Percentiles rank a stretch among this genome's conserved stretches.
These are phyloP conservation scores for Apiospora koreana DNA, from an alignment of 2,329 filamentous ascomycete species.

Conservation along the genomic window DNA sequence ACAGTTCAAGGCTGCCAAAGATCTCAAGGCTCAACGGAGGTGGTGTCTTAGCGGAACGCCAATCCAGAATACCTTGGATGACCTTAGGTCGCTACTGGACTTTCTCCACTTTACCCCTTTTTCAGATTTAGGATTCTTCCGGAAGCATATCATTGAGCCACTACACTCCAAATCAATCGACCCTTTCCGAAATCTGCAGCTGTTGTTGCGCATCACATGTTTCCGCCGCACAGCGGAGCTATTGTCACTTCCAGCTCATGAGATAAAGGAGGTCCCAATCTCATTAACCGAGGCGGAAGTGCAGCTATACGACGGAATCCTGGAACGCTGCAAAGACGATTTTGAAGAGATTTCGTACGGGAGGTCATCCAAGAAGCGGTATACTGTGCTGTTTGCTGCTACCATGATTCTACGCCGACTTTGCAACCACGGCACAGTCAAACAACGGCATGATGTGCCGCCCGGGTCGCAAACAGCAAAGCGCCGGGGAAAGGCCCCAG, in stretches of 20 bases:
- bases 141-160: slow-evolving; percentile 18
- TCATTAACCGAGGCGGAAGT: neutral
- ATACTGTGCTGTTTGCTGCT: neutral
- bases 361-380: neutral
- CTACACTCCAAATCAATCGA: slow-evolving; percentile 10
- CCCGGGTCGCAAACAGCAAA: neutral
- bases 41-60: slow-evolving; percentile 14
- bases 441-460: neutral
- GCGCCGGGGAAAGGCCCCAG: neutral
- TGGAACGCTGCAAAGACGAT: slow-evolving; percentile 6
- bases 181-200: slow-evolving; percentile 10
- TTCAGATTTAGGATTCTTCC: slow-evolving; percentile 14
- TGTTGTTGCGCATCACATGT: slow-evolving; percentile 11
- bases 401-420: slow-evolving; percentile 4
- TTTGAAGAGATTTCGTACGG: neutral
- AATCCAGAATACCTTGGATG: slow-evolving; percentile 13
- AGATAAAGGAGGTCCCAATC: neutral
- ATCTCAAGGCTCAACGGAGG: slow-evolving; percentile 23
- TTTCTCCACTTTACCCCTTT: slow-evolving; percentile 18
- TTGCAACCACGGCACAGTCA: slow-evolving; percentile 1
- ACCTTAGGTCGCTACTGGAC: neutral
- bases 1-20: slow-evolving; percentile 30
- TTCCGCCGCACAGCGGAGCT: slow-evolving; percentile 15
- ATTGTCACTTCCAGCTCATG: slow-evolving; percentile 8
- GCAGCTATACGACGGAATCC: slow-evolving; percentile 12